These are phyloP conservation scores for Porogramme epimiltina DNA, from an alignment of 1,284 basidiomycete species.

Conservation along the genomic window DNA sequence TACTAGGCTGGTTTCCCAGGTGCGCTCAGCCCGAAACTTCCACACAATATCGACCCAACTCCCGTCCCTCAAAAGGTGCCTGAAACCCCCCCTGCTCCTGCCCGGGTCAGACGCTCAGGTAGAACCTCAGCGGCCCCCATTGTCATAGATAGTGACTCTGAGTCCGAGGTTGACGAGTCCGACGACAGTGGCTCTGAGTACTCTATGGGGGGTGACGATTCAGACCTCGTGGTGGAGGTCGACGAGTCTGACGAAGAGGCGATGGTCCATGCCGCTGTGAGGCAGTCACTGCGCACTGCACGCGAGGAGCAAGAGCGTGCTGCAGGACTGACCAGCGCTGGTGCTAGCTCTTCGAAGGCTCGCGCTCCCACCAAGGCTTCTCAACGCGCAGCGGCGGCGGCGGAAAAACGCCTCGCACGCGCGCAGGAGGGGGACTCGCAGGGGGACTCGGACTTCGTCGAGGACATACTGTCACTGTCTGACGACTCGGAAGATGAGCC, in stretches of 20 bases:
- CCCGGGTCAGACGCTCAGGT: conserved; percentile 1
- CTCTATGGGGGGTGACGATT: conserved; percentile 23
- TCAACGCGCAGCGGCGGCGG: conserved; percentile 50
- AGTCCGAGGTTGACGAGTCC: conserved; percentile 50
- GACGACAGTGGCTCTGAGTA: conserved; percentile 63
- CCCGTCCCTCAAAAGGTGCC: not conserved
- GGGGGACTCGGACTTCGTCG: conserved; percentile 26
- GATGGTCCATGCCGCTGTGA: conserved; percentile 59
- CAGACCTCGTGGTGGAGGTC: conserved; percentile 15
- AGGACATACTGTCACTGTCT: conserved; percentile 13
- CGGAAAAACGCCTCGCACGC: conserved; percentile 51
- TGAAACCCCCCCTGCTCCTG: not conserved
- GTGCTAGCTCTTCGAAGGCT: conserved; percentile 40
- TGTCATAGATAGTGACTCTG: conserved; percentile 35
- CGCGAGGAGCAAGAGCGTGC: conserved; percentile 34
- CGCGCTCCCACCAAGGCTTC: conserved; percentile 38
- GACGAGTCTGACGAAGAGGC: conserved; percentile 51
- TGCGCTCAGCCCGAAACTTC: conserved; percentile 18
- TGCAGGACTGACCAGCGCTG: conserved; percentile 35
- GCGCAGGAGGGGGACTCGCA: too few relatives aligned
- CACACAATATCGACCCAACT: not conserved
- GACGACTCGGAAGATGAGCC: conserved; percentile 24
- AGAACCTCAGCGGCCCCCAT: conserved; percentile 1
- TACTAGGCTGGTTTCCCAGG: conserved; percentile 32
- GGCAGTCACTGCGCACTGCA: conserved; percentile 50